Percentiles rank a stretch among this genome's conserved stretches.
phyloP scores from a whole-genome alignment of 2,329 filamentous ascomycete species.

The Tolypocladium sp. region DNA sequence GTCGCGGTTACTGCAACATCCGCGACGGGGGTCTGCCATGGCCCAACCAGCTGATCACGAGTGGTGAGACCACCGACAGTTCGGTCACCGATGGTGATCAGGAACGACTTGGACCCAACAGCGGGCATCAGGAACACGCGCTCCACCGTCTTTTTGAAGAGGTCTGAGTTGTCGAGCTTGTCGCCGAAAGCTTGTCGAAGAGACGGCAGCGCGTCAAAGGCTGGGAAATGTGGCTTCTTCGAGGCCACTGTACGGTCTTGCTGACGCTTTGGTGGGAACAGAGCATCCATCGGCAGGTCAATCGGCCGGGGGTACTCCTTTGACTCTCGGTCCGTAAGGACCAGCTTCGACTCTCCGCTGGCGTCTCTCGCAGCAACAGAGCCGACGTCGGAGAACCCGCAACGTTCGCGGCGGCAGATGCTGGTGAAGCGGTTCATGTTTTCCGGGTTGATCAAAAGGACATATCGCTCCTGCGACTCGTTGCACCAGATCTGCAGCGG shows the following conservation, averaged over 20 bases:
- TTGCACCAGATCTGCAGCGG: slow-evolving; percentile 98
- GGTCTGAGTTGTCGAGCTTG: slow-evolving; percentile 40
- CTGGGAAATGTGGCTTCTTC: slow-evolving; percentile 54
- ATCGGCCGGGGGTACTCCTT: slow-evolving; percentile 68
- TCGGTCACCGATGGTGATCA: slow-evolving; percentile 93
- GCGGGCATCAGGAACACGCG: slow-evolving; percentile 77
- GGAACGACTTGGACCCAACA: slow-evolving; percentile 93
- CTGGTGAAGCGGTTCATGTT: slow-evolving; percentile 66
- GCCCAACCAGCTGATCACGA: slow-evolving; percentile 91
- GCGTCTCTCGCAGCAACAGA: slow-evolving; percentile 56
- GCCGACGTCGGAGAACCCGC: slow-evolving; percentile 87
- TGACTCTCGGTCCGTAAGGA: slow-evolving; percentile 75
- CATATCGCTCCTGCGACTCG: slow-evolving; percentile 93
- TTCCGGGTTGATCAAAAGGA: slow-evolving; percentile 76
- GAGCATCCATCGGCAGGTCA: slow-evolving; percentile 76
- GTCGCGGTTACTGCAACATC: slow-evolving; percentile 90
- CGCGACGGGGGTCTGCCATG: slow-evolving; percentile 89
- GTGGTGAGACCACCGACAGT: slow-evolving; percentile 83
- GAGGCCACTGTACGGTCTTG: slow-evolving; percentile 67
- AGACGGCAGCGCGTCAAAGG: slow-evolving; percentile 60
- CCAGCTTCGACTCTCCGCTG: slow-evolving; percentile 58
- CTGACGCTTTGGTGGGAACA: slow-evolving; percentile 83
- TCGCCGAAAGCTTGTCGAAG: slow-evolving; percentile 56
- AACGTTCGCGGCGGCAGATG: slow-evolving; percentile 72
- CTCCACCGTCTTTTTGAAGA: slow-evolving; percentile 59